Base-by-base conservation (phyloP, 2,329 filamentous ascomycete species). In the Cytospora schulzeri region DNA sequence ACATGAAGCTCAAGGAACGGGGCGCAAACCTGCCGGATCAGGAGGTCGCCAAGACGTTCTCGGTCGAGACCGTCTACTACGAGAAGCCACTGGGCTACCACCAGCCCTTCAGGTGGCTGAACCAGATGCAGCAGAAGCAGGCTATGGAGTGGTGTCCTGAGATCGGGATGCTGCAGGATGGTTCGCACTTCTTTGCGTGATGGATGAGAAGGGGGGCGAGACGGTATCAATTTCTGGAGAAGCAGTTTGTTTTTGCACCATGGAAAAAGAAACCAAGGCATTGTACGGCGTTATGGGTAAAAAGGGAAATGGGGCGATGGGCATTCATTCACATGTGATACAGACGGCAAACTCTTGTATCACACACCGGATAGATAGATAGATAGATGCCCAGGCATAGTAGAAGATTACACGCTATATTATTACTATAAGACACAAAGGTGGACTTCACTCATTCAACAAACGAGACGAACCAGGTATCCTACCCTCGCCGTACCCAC, bases 141-240 rank as follows among this genome's bases (percentile, higher is more conserved):
- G 71, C 75, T 19, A 62, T 67, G 33, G 58, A 68, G 57, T 76
- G 71, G 69, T 76, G 74, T 66, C 73, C 74, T 0, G 74, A 76
- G 65, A 66, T 70, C 3, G 65, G 53, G 28, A 68, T 71, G 67
- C 52, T 70, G 8, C 64, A 65, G 55, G 64, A 63, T 8, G 51
- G 38, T 26, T 63, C 60, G 35, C 64, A 65, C 38, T 65, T 65
- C 38, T 65, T 65, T 17, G 14, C 41, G 3, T 62, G 19, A n/a
- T 9, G 7, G 29, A 9, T 31, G 29, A 5, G 4, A 19, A 7
- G n/a, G 3, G 15, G 5, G 28, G 12, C 15, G 35, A 4, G 12
- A 15, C 53, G 57, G 31, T 12, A 15, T 26, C 45, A n/a, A 41
- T 14, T 4, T 57, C 7, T n/a, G 15, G 19, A 3, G 6, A 38